These are phyloP conservation scores for Talaromyces stipitatus DNA, from an alignment of 495 filamentous ascomycete species.

Conservation along the genomic window DNA sequence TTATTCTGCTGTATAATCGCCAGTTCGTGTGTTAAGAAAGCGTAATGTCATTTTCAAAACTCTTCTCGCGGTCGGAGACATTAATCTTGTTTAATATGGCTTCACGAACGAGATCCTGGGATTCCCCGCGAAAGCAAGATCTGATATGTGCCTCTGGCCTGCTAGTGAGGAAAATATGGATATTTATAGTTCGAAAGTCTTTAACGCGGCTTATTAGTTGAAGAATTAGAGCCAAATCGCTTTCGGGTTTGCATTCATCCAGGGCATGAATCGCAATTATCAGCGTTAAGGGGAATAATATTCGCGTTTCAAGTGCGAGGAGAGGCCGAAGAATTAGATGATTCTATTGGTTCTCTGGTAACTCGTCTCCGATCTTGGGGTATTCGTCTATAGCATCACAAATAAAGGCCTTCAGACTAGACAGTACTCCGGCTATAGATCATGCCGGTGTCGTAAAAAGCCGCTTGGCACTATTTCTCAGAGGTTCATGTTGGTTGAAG, in stretches of 20 bases:
- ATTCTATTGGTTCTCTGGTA: slow-evolving; percentile 28
- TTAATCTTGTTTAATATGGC: not conserved
- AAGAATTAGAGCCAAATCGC: slow-evolving; percentile 3
- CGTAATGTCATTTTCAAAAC: slow-evolving; percentile 6
- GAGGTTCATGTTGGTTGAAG: slow-evolving; percentile 16
- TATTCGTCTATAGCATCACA: slow-evolving; percentile 24
- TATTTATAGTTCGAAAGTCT: not conserved
- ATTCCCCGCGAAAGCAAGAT: slow-evolving; percentile 4
- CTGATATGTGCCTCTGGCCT: slow-evolving; percentile 30
- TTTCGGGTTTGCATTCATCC: slow-evolving; percentile 11
- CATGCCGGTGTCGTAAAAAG: slow-evolving; percentile 20
- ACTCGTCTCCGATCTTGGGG: slow-evolving; percentile 17
- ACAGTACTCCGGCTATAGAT: slow-evolving; percentile 19
- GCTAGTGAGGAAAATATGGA: slow-evolving; percentile 14
- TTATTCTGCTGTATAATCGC: not conserved
- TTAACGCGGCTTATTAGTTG: not conserved
- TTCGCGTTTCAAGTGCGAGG: slow-evolving; percentile 6
- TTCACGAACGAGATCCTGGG: not conserved
- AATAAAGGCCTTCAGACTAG: slow-evolving; percentile 16
- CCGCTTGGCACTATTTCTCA: not conserved
- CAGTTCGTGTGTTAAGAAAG: slow-evolving; percentile 2
- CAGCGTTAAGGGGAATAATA: slow-evolving; percentile 1
- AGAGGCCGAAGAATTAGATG: slow-evolving; percentile 30
- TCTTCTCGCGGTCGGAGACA: not conserved
- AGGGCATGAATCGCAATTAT: slow-evolving; percentile 12